phyloP scores from a whole-genome alignment of 129 eudicot species.

The Rutidosis leptorrhynchoides region DNA sequence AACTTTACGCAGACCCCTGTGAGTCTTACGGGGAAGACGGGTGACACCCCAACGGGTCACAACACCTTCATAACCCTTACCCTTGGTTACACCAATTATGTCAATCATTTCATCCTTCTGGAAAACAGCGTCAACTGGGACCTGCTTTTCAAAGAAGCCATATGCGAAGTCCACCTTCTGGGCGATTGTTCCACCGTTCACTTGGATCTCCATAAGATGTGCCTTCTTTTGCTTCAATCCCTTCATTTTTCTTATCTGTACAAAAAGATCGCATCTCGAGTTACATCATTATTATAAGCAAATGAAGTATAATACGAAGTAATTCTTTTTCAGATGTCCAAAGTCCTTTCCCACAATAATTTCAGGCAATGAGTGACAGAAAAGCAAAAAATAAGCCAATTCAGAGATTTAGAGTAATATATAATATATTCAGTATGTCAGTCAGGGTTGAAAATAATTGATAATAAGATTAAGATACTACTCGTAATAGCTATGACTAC shows the following conservation, averaged over 20 bases:
- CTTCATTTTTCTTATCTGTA: conserved; percentile 65
- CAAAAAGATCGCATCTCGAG: not conserved
- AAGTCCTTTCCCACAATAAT: not conserved
- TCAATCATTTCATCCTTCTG: conserved; percentile 83
- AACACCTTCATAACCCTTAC: conserved; percentile 80
- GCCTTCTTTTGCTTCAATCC: conserved; percentile 83
- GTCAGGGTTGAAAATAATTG: no score
- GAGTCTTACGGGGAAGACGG: conserved; percentile 69
- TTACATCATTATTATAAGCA: not conserved
- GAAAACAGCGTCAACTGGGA: conserved; percentile 66
- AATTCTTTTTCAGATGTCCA: not conserved
- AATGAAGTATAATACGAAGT: no score
- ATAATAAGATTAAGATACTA: no score
- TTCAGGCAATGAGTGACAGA: not conserved
- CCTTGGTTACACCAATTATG: conserved; percentile 69
- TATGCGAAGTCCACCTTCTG: conserved; percentile 69
- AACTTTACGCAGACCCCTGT: conserved; percentile 79
- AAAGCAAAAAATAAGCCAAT: no score
- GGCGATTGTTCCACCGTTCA: conserved; percentile 63
- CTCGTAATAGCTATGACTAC: no score
- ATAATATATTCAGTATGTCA: no score
- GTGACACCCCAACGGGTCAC: conserved; percentile 91
- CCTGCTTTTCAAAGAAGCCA: conserved; percentile 58
- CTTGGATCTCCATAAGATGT: conserved; percentile 72
- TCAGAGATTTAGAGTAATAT: no score